Conservation (phyloP, 73 alveolate genomes). For the Durusdinium trenchii region DNA sequence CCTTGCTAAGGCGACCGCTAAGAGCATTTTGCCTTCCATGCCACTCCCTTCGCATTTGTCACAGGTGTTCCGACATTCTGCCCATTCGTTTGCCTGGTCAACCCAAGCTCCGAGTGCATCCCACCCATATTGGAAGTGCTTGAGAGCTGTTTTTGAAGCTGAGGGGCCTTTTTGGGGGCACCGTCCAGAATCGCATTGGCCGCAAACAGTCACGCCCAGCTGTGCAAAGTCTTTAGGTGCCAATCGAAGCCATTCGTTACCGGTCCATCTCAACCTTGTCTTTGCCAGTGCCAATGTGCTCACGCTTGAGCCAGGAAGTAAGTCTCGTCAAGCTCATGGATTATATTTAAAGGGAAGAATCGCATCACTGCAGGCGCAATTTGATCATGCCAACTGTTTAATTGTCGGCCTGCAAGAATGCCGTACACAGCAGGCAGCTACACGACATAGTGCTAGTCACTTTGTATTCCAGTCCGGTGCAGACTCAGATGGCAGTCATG, state of each 20-base stretch:
- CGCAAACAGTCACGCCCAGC: not conserved
- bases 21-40: not conserved
- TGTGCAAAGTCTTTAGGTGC: not conserved
- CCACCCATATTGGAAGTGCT: not conserved
- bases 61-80: not conserved
- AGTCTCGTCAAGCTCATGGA: not conserved
- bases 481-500: not conserved
- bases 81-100: not conserved
- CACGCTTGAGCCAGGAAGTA: not conserved
- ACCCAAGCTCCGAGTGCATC: not conserved
- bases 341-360: not conserved
- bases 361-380: not conserved
- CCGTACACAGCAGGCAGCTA: not conserved
- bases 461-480: not conserved
- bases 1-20: not conserved
- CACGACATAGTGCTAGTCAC: not conserved
- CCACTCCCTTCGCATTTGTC: not conserved
- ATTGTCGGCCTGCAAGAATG: not conserved
- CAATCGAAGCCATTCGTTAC: not conserved
- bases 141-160: not conserved
- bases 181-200: not conserved
- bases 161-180: not conserved
- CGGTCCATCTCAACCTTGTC: not conserved
- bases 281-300: not conserved
- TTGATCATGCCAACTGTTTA: not conserved